Percentiles rank a stretch among this genome's conserved stretches.
Conservation (phyloP, 352 stramenopile species). For the Phytophthora palmivora region DNA sequence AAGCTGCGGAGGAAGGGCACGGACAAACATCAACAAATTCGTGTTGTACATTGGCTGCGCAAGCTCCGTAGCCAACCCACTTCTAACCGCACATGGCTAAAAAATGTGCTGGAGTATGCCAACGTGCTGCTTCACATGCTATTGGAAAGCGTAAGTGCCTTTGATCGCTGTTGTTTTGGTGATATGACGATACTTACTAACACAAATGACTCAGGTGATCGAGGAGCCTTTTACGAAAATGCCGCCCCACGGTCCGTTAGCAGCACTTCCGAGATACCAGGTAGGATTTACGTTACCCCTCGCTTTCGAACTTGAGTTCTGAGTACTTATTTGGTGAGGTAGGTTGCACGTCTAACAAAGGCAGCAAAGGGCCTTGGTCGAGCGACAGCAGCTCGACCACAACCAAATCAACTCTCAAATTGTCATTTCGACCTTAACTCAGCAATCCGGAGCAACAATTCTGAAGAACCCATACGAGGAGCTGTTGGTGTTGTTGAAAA, state of each 20-base stretch:
- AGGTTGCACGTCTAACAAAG: slow-evolving; percentile 39
- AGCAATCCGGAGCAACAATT: slow-evolving; percentile 17
- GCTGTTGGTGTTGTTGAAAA: slow-evolving; percentile 21
- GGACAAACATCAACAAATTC: slow-evolving; percentile 69
- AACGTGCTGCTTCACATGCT: slow-evolving; percentile 63
- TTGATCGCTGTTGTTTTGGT: not conserved
- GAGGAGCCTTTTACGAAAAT: slow-evolving; percentile 70
- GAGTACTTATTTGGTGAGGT: not conserved
- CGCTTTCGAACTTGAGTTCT: not conserved
- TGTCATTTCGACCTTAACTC: not conserved
- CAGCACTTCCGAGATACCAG: slow-evolving; percentile 54
- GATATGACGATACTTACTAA: not conserved
- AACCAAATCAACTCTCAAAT: slow-evolving; percentile 5
- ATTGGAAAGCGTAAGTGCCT: slow-evolving; percentile 48
- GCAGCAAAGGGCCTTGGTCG: slow-evolving; percentile 3
- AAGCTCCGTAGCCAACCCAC: slow-evolving; percentile 65
- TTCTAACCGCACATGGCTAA: slow-evolving; percentile 62
- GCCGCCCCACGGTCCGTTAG: slow-evolving; percentile 63
- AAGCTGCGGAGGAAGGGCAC: slow-evolving; percentile 7
- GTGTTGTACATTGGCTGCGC: slow-evolving; percentile 60
- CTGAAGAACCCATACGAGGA: slow-evolving; percentile 1
- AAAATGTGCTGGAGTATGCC: slow-evolving; percentile 61
- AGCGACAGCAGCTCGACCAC: not conserved
- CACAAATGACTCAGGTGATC: slow-evolving; percentile 35
- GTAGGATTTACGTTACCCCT: slow-evolving; percentile 24